Base-by-base conservation (phyloP, 2,329 filamentous ascomycete species). In the Colletotrichum sp. region DNA sequence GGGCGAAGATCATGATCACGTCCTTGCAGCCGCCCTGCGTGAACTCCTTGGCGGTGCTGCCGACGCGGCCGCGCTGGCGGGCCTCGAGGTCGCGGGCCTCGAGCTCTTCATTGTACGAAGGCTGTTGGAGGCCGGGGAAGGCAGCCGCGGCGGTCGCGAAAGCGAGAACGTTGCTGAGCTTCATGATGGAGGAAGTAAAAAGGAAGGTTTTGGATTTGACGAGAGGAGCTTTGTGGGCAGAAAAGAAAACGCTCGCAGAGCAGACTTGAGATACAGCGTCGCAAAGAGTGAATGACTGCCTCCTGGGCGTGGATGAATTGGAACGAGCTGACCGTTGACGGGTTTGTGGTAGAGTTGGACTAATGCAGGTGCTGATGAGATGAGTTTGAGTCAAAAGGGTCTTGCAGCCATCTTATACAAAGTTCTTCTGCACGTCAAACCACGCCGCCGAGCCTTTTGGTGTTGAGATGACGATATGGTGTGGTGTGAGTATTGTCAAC, bases 1-100 rank as follows among this genome's bases (percentile, higher is more conserved):
- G 79, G n/a, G 79, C 80, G 48, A 78, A 81, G 61, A 81, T 26
- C 74, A 81, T 76, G 52, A 80, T 78, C 32, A 80, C 76, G 28
- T 79, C 78, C 34, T 77, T 72, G 78, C 80, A 81, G 34, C 80
- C 80, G 43, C 77, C 74, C 10, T 77, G 52, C 18, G 72, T 78
- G 74, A 80, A 81, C 64, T 81, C 79, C 43, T 79, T 80, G 64
- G 78, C 73, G 2, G 72, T 78, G n/a, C 48, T 58, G 12, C 78
- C 78, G 4, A 80, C 78, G 12, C 70, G 73, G 30, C 67, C 24
- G 32, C 61, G 61, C 75, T 80, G 78, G 69, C 79, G 78, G 13
- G 75, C 65, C 24, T 76, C 72, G 36, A 78, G 48, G 18, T 76
- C 70, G 5, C 58, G 70, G 12, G 65, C 65, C 21, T 74, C 48